A percentile compares a stretch with the other conserved stretches of the same genome.
phyloP scores from a whole-genome alignment of 169 alveolate species.

The Plasmodium knowlesi region DNA sequence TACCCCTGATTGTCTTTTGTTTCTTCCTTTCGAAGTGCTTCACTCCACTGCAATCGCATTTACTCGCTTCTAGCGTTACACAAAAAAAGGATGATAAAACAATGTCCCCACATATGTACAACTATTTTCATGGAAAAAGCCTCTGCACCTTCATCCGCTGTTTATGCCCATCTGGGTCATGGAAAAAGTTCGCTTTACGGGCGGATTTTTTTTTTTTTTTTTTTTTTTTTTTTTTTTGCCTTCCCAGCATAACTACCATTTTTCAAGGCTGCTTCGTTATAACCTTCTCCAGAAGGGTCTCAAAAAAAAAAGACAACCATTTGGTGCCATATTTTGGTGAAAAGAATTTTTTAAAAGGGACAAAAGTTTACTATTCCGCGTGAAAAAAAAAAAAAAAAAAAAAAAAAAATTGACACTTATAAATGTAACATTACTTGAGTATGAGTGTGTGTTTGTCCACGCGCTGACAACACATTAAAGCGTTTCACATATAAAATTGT shows the following conservation, averaged over 20 bases:
- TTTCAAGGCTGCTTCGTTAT: not conserved
- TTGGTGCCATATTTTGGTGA: not conserved
- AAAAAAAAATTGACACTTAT: conserved; percentile 1
- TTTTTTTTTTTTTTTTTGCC: not conserved
- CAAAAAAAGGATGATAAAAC: not conserved
- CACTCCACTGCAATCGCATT: not conserved
- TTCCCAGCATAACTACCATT: not conserved
- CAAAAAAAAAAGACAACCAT: not conserved
- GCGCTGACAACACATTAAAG: not conserved
- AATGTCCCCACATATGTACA: not conserved
- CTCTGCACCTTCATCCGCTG: not conserved
- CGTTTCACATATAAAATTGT: conserved; percentile 79
- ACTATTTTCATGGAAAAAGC: not conserved
- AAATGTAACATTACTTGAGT: not conserved
- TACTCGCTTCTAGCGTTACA: not conserved
- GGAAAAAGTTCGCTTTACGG: not conserved
- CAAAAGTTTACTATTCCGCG: not conserved
- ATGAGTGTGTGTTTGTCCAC: not conserved
- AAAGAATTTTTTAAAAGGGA: not conserved
- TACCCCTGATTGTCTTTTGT: not conserved
- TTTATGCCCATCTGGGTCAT: not conserved
- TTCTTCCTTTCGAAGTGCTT: not conserved
- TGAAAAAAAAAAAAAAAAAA: not conserved
- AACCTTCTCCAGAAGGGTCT: not conserved
- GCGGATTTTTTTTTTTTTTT: not conserved